Conservation (phyloP, 73 alveolate genomes). For the Tetrahymena borealis region DNA sequence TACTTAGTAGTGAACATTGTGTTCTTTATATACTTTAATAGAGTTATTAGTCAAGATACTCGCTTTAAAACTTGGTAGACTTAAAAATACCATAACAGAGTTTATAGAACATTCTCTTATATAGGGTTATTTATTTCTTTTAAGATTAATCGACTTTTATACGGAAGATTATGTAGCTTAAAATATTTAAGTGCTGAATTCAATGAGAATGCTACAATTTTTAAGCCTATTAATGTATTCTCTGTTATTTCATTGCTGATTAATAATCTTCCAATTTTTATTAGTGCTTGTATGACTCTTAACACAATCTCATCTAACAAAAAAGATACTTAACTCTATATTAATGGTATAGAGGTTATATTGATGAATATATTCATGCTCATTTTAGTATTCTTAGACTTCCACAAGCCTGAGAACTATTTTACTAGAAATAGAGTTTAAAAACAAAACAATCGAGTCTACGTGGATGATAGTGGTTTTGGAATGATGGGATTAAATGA, state of each 20-base stretch:
- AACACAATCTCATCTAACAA: background rate
- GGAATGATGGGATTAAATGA: background rate
- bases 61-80: background rate
- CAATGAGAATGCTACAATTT: background rate
- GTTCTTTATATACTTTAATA: background rate
- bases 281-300: background rate
- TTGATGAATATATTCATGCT: background rate
- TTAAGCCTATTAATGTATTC: background rate
- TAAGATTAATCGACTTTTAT: background rate
- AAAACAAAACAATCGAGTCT: background rate
- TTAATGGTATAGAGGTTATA: background rate
- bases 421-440: background rate
- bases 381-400: background rate
- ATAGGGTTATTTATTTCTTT: background rate
- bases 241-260: background rate
- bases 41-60: background rate
- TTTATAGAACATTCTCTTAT: background rate
- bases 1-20: background rate
- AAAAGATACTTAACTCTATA: background rate
- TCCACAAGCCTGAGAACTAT: background rate
- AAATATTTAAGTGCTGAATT: background rate
- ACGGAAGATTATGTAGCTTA: background rate
- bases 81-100: background rate
- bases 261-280: background rate
- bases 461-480: background rate